A percentile compares a stretch with the other conserved stretches of the same genome.
phyloP scores from a whole-genome alignment of 805 yeast species.

The Priceomyces castillae region DNA sequence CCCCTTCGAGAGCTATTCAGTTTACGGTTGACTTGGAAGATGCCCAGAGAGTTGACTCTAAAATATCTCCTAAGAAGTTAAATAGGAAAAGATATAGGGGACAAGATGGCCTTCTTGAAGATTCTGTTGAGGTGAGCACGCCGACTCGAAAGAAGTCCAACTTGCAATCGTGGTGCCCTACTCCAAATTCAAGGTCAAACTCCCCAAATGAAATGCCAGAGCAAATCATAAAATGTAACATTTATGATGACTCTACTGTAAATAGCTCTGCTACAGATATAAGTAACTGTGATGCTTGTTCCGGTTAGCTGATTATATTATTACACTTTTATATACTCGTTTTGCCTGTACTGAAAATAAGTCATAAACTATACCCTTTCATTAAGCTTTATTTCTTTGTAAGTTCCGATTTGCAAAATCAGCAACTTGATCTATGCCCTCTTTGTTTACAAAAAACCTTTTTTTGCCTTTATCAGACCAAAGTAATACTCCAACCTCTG shows the following conservation, averaged over 20 bases:
- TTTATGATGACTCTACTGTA: slow-evolving; percentile 33
- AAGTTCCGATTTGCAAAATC: slow-evolving; percentile 74
- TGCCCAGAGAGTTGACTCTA: slow-evolving; percentile 4
- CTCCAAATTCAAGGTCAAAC: background rate
- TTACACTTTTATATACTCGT: slow-evolving; percentile 3
- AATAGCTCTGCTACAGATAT: slow-evolving; percentile 14
- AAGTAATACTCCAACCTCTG: slow-evolving; percentile 85
- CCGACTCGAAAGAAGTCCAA: background rate
- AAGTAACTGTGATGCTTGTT: slow-evolving; percentile 40
- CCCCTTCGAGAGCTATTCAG: slow-evolving; percentile 37
- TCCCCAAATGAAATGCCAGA: slow-evolving; percentile 11
- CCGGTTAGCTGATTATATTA: slow-evolving; percentile 22
- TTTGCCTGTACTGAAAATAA: background rate
- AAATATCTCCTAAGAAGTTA: slow-evolving; percentile 9
- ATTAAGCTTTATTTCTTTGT: slow-evolving; percentile 6
- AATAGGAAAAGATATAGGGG: slow-evolving; percentile 21
- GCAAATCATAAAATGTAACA: slow-evolving; percentile 19
- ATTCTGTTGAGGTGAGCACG: slow-evolving; percentile 1
- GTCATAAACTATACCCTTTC: background rate
- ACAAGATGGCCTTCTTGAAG: slow-evolving; percentile 6
- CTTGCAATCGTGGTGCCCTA: background rate
- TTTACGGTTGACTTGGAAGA: slow-evolving; percentile 26
- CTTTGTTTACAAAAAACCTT: slow-evolving; percentile 81
- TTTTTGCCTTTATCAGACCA: slow-evolving; percentile 76
- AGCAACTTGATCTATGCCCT: slow-evolving; percentile 86